These are phyloP conservation scores for Coniochaeta hoffmannii DNA, from an alignment of 2,329 filamentous ascomycete genomes.

Conservation along the genomic window DNA sequence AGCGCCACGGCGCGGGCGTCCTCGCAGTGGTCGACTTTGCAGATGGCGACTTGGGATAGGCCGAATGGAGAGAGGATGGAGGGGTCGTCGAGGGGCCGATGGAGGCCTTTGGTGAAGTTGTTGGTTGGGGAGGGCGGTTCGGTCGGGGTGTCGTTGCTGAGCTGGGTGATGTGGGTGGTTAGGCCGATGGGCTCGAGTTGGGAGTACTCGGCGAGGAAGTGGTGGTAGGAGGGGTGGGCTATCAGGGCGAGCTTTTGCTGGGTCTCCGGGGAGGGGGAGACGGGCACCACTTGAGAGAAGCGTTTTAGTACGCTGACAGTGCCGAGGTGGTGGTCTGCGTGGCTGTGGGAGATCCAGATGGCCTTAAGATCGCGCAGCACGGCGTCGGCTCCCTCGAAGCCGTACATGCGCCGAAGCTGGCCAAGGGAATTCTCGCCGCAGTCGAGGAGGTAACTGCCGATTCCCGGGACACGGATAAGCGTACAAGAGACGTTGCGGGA, in stretches of 20 bases:
- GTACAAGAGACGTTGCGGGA: constrained; percentile 94
- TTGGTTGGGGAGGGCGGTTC: constrained; percentile 24
- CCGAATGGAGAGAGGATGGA: constrained; percentile 25
- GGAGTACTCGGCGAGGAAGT: constrained; percentile 73
- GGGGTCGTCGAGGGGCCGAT: constrained; percentile 27
- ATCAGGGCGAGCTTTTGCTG: constrained; percentile 50
- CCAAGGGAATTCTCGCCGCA: constrained; percentile 89
- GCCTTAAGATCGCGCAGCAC: constrained; percentile 71
- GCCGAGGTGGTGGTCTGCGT: constrained; percentile 94
- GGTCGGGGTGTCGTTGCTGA: constrained; percentile 10
- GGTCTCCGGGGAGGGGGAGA: constrained; percentile 19
- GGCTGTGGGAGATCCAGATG: constrained; percentile 91
- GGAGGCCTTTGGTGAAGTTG: constrained; percentile 32
- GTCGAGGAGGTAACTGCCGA: constrained; percentile 86
- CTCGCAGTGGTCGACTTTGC: constrained; percentile 70
- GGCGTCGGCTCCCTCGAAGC: constrained; percentile 54
- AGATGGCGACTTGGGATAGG: constrained; percentile 59
- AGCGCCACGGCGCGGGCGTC: constrained; percentile 70
- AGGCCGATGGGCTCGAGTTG: constrained; percentile 71
- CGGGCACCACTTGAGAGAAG: constrained; percentile 57
- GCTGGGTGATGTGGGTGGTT: constrained; percentile 34
- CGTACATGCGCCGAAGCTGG: constrained; percentile 71
- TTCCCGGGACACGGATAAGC: constrained; percentile 72
- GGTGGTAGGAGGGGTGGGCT: constrained; percentile 63
- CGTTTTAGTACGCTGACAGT: constrained; percentile 72